Evolutionary conservation across 805 yeast genomes (phyloP).

Genomic region (Yarrowia keelungensis): DNA sequence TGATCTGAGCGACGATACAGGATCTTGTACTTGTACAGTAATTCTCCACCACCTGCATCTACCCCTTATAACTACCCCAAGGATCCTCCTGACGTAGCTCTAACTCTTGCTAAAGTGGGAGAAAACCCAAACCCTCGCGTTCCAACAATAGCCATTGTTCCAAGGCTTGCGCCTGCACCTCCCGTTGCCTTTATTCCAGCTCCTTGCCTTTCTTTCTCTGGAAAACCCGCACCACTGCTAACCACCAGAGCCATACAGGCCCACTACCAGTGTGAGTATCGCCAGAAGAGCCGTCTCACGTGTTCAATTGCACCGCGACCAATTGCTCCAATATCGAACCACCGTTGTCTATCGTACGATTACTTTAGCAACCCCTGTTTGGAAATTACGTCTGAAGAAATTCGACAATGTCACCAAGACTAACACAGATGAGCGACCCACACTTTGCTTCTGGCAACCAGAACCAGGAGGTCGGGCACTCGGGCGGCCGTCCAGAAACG

Average conservation of each 20-base stretch:
- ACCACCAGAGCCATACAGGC: slow-evolving; percentile 11
- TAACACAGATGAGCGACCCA: slow-evolving; percentile 36
- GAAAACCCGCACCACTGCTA: slow-evolving; percentile 26
- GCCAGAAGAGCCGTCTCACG: too few species aligned
- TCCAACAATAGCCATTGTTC: slow-evolving; percentile 35
- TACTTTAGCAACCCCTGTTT: too few species aligned
- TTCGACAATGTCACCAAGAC: background rate
- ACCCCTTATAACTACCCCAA: slow-evolving; percentile 7
- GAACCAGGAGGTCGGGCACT: slow-evolving; percentile 28
- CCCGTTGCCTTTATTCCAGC: slow-evolving; percentile 10
- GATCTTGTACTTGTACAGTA: too few species aligned
- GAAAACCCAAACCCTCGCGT: slow-evolving; percentile 33
- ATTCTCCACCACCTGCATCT: background rate
- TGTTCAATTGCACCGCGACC: too few species aligned
- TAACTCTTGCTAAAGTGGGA: slow-evolving; percentile 22
- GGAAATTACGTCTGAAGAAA: too few species aligned
- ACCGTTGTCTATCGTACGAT: background rate
- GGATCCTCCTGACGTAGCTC: background rate
- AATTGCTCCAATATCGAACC: background rate
- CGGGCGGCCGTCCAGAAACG: slow-evolving; percentile 35
- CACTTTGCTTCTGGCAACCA: slow-evolving; percentile 38
- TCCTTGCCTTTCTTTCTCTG: slow-evolving; percentile 24
- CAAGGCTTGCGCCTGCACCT: slow-evolving; percentile 33
- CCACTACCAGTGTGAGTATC: slow-evolving; percentile 30
- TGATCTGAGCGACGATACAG: too few species aligned